These are phyloP conservation scores for Microbotryum violaceum DNA, from an alignment of 1,284 basidiomycete genomes.

Conservation along the genomic window DNA sequence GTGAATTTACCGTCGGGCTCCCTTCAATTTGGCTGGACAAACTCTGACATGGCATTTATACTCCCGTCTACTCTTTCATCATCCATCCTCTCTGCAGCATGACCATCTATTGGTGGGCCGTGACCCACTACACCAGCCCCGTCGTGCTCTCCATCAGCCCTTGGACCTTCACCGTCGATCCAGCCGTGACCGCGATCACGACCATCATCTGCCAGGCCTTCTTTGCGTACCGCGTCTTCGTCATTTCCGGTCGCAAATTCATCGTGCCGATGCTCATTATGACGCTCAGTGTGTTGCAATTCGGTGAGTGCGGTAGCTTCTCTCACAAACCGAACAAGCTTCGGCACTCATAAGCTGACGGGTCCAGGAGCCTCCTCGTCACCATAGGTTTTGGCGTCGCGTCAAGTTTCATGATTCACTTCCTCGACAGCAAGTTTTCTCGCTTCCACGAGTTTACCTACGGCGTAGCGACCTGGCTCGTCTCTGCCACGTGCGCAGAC, in stretches of 20 bases:
- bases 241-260: neutral
- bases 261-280: neutral
- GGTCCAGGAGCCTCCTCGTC: too few relatives aligned
- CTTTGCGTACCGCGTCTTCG: neutral
- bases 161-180: conserved; percentile 9
- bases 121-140: conserved; percentile 9
- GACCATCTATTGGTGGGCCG: conserved; percentile 2
- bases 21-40: neutral
- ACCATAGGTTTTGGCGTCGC: conserved; percentile 1
- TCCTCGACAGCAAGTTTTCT: conserved; percentile 3
- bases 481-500: conserved; percentile 16
- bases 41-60: neutral
- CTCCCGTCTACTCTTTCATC: too few relatives aligned
- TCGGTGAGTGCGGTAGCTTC: neutral
- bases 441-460: conserved; percentile 16
- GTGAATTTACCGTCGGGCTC: neutral
- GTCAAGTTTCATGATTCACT: conserved; percentile 1
- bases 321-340: too few relatives aligned
- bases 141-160: neutral
- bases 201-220: conserved; percentile 2
- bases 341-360: too few relatives aligned
- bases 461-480: conserved; percentile 11
- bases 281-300: neutral
- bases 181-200: conserved; percentile 9
- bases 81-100: neutral